These are phyloP conservation scores for Diaporthe australafricana DNA, from an alignment of 2,329 filamentous ascomycete genomes.

Conservation along the genomic window DNA sequence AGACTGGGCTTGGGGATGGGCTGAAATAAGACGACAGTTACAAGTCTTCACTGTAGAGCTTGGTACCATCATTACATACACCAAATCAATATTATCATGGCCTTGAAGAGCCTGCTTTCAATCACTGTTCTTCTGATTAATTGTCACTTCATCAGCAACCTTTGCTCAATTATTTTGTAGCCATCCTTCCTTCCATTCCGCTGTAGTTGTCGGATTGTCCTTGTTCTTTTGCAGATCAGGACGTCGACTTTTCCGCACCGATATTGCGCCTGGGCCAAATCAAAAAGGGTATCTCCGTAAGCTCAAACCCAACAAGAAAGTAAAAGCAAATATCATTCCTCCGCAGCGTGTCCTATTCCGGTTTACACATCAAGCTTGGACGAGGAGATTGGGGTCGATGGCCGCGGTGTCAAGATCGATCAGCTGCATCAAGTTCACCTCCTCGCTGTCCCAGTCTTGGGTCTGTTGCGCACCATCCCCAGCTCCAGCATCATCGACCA, in stretches of 20 bases:
- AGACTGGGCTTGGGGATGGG: not conserved
- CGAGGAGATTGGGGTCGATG: slow-evolving; percentile 31
- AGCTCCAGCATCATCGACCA: slow-evolving; percentile 24
- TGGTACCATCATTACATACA: not conserved
- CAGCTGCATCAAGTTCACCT: slow-evolving; percentile 43
- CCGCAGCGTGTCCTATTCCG: not conserved
- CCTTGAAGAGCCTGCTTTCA: not conserved
- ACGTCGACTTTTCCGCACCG: not conserved
- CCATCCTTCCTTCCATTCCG: not conserved
- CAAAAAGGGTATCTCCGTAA: slow-evolving; percentile 28
- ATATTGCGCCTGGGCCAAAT: slow-evolving; percentile 10
- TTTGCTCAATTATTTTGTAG: not conserved
- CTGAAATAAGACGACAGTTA: not conserved
- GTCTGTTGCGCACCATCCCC: not conserved
- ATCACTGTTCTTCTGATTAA: not conserved
- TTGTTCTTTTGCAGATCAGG: not conserved
- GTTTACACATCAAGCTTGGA: slow-evolving; percentile 11
- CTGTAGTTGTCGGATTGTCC: not conserved
- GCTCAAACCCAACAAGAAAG: not conserved
- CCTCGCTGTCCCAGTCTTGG: slow-evolving; percentile 40
- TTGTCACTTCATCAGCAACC: not conserved
- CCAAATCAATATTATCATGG: not conserved
- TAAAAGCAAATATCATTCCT: not conserved
- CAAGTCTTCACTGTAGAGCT: not conserved
- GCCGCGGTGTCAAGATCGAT: slow-evolving; percentile 38